phyloP scores from a whole-genome alignment of 371 early-diverging fungal species.

The Dinochytrium kinnereticum region DNA sequence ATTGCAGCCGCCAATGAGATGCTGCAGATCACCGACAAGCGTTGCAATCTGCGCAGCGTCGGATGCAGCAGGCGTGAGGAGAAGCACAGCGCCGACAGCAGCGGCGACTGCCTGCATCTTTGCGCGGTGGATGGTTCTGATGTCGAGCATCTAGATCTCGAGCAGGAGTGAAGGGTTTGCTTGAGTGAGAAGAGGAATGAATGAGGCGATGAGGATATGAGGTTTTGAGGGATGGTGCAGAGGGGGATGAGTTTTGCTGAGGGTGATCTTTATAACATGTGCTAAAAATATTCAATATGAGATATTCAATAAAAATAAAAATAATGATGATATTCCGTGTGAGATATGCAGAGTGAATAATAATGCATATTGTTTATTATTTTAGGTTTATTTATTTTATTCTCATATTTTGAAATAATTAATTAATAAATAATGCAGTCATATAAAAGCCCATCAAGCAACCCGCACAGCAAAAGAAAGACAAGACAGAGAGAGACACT shows the following conservation, averaged over 20 bases:
- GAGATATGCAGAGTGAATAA: too few species aligned
- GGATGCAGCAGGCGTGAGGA: neutral
- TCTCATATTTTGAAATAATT: too few species aligned
- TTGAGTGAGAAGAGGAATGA: neutral
- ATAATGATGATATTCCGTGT: too few species aligned
- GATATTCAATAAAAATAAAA: too few species aligned
- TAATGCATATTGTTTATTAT: too few species aligned
- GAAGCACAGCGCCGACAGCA: neutral
- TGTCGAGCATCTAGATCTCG: neutral
- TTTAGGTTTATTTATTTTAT: too few species aligned
- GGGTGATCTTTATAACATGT: too few species aligned
- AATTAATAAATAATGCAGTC: too few species aligned
- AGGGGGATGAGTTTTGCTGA: neutral
- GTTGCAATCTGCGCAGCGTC: neutral
- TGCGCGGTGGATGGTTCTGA: neutral
- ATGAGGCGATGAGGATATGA: neutral
- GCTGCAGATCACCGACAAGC: slow-evolving; percentile 8
- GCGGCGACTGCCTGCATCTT: neutral
- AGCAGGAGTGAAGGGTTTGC: neutral
- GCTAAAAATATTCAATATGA: too few species aligned
- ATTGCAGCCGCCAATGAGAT: slow-evolving; percentile 1
- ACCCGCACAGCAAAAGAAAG: too few species aligned
- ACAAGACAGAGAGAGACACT: too few species aligned
- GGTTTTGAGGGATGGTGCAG: neutral
- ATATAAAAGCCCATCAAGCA: too few species aligned